phyloP scores from a whole-genome alignment of 2,329 filamentous ascomycete species.

The Emmonsiellopsis sp. region DNA sequence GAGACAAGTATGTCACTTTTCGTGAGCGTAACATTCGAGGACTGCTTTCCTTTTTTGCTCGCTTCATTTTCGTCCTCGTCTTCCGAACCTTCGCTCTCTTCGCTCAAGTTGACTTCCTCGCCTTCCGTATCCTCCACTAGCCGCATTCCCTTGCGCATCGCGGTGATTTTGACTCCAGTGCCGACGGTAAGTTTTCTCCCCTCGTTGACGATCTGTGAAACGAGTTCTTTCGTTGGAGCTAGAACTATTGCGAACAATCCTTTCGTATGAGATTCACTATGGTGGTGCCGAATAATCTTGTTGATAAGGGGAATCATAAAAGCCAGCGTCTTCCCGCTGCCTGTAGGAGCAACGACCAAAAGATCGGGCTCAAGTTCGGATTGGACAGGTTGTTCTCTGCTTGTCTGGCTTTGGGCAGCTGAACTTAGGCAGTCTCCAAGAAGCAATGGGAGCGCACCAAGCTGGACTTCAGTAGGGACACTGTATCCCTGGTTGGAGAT shows the following conservation, averaged over 20 bases:
- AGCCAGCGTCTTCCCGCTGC: constrained; percentile 90
- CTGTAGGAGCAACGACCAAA: constrained; percentile 82
- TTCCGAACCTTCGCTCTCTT: constrained; percentile 28
- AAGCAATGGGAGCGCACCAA: constrained; percentile 73
- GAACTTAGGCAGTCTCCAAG: constrained; percentile 43
- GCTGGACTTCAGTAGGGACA: constrained; percentile 86
- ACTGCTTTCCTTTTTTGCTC: constrained; percentile 18
- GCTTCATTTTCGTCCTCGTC: constrained; percentile 19
- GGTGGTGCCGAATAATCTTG: constrained; percentile 50
- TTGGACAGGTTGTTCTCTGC: constrained; percentile 12
- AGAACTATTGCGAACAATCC: constrained; percentile 60
- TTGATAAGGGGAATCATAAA: constrained; percentile 85
- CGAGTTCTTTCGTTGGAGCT: constrained; percentile 72
- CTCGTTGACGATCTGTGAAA: constrained; percentile 72
- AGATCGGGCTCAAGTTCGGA: constrained; percentile 54
- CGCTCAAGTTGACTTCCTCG: constrained; percentile 29
- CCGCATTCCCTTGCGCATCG: constrained; percentile 78
- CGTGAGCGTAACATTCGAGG: constrained; percentile 42
- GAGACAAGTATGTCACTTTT: constrained; percentile 73
- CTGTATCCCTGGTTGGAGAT: constrained; percentile 74
- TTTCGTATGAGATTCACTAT: constrained; percentile 43
- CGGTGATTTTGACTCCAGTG: constrained; percentile 68
- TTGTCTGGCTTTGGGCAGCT: constrained; percentile 21
- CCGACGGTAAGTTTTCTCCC: constrained; percentile 69
- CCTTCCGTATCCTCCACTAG: constrained; percentile 43